phyloP scores from a whole-genome alignment of 805 yeast species.

The Barnettozyma pratensis region DNA sequence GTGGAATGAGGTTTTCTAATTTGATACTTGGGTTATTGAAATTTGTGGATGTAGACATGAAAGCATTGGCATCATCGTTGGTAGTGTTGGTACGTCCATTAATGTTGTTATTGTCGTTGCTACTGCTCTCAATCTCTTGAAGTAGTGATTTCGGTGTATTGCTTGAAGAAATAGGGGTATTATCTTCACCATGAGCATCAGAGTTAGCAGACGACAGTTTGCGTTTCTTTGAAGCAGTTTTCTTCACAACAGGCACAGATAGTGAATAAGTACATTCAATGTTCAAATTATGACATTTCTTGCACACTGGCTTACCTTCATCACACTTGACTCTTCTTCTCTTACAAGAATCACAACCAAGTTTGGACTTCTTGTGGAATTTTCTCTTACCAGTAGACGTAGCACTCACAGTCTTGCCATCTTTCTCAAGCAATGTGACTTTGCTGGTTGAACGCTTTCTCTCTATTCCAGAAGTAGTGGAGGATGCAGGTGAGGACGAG shows the following conservation, averaged over 20 bases:
- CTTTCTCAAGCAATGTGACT: constrained; percentile 27
- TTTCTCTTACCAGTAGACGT: constrained; percentile 69
- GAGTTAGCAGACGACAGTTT: not conserved
- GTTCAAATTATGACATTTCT: constrained; percentile 74
- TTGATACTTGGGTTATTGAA: not conserved
- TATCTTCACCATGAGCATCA: not conserved
- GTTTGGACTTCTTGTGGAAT: constrained; percentile 83
- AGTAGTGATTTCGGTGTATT: constrained; percentile 1
- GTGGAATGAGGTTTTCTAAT: constrained; percentile 3
- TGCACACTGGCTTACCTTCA: constrained; percentile 74
- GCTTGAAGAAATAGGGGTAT: not conserved
- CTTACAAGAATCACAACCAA: constrained; percentile 88
- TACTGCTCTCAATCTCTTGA: constrained; percentile 4
- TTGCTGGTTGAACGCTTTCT: not conserved
- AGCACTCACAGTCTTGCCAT: constrained; percentile 35
- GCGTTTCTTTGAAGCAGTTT: not conserved
- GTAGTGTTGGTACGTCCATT: not conserved
- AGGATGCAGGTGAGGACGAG: not conserved
- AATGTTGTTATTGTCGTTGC: not conserved
- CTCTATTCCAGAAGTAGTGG: not conserved
- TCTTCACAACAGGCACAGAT: constrained; percentile 3
- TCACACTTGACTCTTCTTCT: constrained; percentile 90
- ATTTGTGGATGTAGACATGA: not conserved
- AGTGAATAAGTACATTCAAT: constrained; percentile 63
- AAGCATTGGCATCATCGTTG: not conserved